Evolutionary conservation across 129 eudicot genomes (phyloP), one percentile per base, ranked within the genome.

Genomic region (Deinandra increscens): DNA sequence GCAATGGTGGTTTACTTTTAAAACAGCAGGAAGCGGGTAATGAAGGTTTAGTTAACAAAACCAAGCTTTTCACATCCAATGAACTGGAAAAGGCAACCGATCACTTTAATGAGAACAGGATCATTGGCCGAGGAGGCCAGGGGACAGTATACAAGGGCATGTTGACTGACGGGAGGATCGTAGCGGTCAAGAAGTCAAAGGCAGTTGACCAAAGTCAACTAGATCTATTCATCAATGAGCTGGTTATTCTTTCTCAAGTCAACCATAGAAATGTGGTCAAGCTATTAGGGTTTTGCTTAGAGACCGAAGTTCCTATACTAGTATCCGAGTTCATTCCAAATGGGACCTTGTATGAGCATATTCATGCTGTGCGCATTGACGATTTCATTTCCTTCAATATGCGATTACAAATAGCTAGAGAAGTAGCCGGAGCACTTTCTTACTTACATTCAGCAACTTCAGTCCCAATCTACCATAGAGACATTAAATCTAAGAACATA

Each of bases 391-490:
- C 81, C 4, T 75, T 77, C 60, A 75, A 44, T 61, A 80, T 44
- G 69, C 65, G 81, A 1, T 36, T 80, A 66, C 76, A 53, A 70
- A 80, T 80, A 7, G 84, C 84, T 7, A 43, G 55, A 4, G 84
- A 80, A 22, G 77, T 64, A 19, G 84, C 81, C 0, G 77, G 77
- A 44, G 84, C 84, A 19, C 43, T 80, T 45, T 64, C 80, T 31
- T 80, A 80, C 72, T 66, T 80, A 19, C 84, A 80, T 64, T 80
- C 84, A 2, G 80, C 81, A 64, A 69, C 66, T 41, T 75, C 80
- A 5, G 60, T 64, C 29, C 84, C 84, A 8, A 75, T 80, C 45
- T 80, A 68, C 58, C 84, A 80, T 60, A 56, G 80, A 43, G 84
- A 80, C 61, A 74, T 80, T 51, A 80, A 75, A 69, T 70, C 84